A percentile compares a stretch with the other conserved stretches of the same genome.
These are phyloP conservation scores for Panaeolus cyanescens DNA, from an alignment of 768 basidiomycete species.

Conservation along the genomic window DNA sequence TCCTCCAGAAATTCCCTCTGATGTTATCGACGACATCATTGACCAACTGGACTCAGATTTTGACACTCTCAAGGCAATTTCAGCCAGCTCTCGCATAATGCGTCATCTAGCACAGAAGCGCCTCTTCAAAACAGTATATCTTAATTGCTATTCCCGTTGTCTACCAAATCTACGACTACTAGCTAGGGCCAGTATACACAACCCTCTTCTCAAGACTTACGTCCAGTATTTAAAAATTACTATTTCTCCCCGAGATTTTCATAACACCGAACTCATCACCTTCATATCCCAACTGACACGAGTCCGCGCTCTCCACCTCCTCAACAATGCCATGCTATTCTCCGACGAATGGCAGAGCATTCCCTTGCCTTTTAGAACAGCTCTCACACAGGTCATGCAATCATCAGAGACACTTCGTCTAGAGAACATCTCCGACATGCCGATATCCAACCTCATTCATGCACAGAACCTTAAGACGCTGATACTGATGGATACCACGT, in stretches of 20 bases:
- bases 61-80: not conserved
- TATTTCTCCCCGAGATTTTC: not conserved
- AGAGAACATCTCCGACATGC: not conserved
- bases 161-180: not conserved
- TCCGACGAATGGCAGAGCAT: not conserved
- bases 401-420: not conserved
- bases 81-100: not conserved
- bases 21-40: constrained; percentile 2
- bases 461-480: not conserved
- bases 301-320: not conserved
- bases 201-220: not conserved
- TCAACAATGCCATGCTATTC: not conserved
- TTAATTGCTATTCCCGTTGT: not conserved
- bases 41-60: not conserved
- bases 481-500: not conserved
- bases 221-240: not conserved
- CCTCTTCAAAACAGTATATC: not conserved
- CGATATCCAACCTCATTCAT: not conserved
- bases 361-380: not conserved
- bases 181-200: not conserved
- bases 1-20: constrained; percentile 20
- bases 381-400: not conserved
- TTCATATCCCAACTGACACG: not conserved
- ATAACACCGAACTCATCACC: not conserved
- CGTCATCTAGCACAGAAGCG: not conserved